These are phyloP conservation scores for Pleurotus tuoliensis DNA, from an alignment of 768 basidiomycete species.

Conservation along the genomic window DNA sequence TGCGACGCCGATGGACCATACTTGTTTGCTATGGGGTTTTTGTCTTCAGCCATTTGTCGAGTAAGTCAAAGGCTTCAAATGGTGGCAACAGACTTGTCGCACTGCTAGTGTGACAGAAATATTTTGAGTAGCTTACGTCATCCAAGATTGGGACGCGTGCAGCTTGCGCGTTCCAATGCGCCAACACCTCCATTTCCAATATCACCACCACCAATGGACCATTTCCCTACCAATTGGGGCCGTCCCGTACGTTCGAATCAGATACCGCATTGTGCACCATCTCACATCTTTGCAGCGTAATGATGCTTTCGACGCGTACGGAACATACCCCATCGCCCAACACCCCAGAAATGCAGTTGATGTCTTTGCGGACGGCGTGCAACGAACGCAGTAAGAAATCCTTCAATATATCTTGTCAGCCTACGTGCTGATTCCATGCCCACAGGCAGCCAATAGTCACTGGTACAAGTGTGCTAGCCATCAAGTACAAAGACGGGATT, in stretches of 20 bases:
- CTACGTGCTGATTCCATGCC: not conserved
- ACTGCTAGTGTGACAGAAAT: no score
- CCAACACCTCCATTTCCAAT: conserved; percentile 1
- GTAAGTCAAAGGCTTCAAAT: no score
- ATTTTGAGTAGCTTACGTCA: not conserved
- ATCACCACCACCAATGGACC: conserved; percentile 52
- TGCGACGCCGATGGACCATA: no score
- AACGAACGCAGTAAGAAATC: conserved; percentile 68
- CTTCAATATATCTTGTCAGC: no score
- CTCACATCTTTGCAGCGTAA: conserved; percentile 45
- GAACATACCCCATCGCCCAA: conserved; percentile 71
- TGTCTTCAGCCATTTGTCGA: no score
- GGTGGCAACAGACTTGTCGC: no score
- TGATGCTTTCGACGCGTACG: conserved; percentile 71
- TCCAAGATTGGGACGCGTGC: not conserved
- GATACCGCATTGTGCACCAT: no score
- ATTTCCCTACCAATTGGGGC: conserved; percentile 84
- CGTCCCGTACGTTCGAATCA: conserved; percentile 50
- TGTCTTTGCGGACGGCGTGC: conserved; percentile 59
- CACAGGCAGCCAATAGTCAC: conserved; percentile 90
- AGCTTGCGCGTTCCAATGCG: not conserved
- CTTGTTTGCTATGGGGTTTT: no score
- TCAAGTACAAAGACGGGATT: conserved; percentile 94
- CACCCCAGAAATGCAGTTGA: conserved; percentile 50
- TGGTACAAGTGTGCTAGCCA: conserved; percentile 91